These are phyloP conservation scores for Ogataea zsoltii DNA, from an alignment of 805 yeast species.

Conservation along the genomic window DNA sequence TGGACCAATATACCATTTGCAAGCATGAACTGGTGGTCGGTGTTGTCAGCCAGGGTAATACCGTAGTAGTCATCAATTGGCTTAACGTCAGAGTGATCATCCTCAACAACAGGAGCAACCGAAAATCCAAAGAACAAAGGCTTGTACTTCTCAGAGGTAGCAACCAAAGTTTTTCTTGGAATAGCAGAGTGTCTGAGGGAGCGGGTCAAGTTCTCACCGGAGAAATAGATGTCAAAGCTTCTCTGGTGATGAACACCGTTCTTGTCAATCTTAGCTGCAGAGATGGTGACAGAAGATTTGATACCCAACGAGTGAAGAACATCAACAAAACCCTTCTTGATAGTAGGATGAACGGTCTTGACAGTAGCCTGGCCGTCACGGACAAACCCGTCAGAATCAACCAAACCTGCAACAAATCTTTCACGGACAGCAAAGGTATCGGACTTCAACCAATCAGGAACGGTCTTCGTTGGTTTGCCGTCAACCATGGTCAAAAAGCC, in stretches of 20 bases:
- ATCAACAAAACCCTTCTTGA: slow-evolving; percentile 38
- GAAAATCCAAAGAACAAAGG: slow-evolving; percentile 33
- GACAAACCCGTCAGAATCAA: slow-evolving; percentile 40
- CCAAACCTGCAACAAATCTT: slow-evolving; percentile 44
- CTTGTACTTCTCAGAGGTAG: slow-evolving; percentile 21
- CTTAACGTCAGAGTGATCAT: slow-evolving; percentile 19
- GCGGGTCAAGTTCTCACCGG: slow-evolving; percentile 29
- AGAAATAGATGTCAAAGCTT: slow-evolving; percentile 21
- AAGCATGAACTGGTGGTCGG: slow-evolving; percentile 46
- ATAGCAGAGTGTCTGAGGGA: slow-evolving; percentile 32
- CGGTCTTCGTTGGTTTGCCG: slow-evolving; percentile 28
- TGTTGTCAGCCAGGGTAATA: slow-evolving; percentile 39
- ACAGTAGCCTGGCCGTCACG: slow-evolving; percentile 28
- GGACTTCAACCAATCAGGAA: slow-evolving; percentile 37
- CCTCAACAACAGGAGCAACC: slow-evolving; percentile 30
- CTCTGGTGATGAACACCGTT: slow-evolving; percentile 1
- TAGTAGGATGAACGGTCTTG: slow-evolving; percentile 32
- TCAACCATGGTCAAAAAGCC: slow-evolving; percentile 20
- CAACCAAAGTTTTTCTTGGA: slow-evolving; percentile 21
- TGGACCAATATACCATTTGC: slow-evolving; percentile 34
- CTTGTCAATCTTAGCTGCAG: slow-evolving; percentile 27
- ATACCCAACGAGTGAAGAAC: slow-evolving; percentile 48
- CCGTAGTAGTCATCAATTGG: slow-evolving; percentile 37
- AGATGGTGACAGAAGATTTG: slow-evolving; percentile 29
- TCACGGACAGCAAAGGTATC: slow-evolving; percentile 45